Percentiles rank a stretch among this genome's conserved stretches.
Conservation (phyloP, 768 basidiomycete species). For the Lactifluus pinguis region DNA sequence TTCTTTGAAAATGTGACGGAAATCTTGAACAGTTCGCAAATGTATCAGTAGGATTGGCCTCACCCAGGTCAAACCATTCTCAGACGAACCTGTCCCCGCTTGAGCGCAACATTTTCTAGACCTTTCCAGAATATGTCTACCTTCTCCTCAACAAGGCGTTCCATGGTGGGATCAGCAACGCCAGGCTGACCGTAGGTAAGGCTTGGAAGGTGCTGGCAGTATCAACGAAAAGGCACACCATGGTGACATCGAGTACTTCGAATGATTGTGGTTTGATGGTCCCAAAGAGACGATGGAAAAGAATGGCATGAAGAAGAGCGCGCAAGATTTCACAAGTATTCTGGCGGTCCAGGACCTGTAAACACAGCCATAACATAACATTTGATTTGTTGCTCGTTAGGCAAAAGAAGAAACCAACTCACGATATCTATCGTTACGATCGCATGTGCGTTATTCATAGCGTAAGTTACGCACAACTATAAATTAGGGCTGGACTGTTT, state of each 20-base stretch:
- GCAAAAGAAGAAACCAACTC: neutral
- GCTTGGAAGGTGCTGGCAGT: neutral
- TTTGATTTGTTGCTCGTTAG: neutral
- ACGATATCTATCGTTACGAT: constrained; percentile 46
- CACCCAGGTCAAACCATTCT: neutral
- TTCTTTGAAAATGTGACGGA: constrained; percentile 70
- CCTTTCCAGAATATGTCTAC: constrained; percentile 74
- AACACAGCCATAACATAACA: neutral
- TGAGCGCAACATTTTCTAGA: constrained; percentile 51
- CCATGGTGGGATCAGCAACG: constrained; percentile 63
- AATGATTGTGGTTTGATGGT: constrained; percentile 66
- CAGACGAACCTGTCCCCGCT: constrained; percentile 54
- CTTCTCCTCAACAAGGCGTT: constrained; percentile 63
- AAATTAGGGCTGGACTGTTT: too few species aligned
- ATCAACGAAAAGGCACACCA: constrained; percentile 44
- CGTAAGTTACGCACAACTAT: neutral
- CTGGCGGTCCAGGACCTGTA: constrained; percentile 61
- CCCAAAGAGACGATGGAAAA: constrained; percentile 80
- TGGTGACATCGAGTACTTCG: constrained; percentile 77
- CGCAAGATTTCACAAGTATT: constrained; percentile 66
- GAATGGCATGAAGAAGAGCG: constrained; percentile 69
- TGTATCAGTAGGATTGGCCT: neutral
- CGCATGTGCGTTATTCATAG: constrained; percentile 26
- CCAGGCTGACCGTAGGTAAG: constrained; percentile 46
- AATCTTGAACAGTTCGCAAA: constrained; percentile 37